Percentiles rank a stretch among this genome's conserved stretches.
Evolutionary conservation across 1,139 yeast species (phyloP).

Genomic region (Yamadazyma sp.): DNA sequence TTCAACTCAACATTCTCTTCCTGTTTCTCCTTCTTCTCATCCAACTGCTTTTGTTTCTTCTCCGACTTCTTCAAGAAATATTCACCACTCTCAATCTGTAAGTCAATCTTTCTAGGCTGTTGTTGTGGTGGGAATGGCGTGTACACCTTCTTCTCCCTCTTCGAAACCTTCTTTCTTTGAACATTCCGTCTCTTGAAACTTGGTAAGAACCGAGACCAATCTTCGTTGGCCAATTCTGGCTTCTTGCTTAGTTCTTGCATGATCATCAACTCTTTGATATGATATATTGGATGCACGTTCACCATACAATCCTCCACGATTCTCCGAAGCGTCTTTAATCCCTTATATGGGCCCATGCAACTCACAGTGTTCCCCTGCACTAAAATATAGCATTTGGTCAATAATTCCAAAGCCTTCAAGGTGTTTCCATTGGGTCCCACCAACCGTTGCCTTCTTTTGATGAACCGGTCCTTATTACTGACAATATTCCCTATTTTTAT

Average conservation of each 20-base stretch:
- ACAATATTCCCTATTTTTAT: constrained; percentile 91
- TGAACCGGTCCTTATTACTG: constrained; percentile 87
- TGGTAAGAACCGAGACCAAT: constrained; percentile 96
- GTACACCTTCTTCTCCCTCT: constrained; percentile 78
- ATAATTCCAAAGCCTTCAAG: constrained; percentile 86
- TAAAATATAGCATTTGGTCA: constrained; percentile 89
- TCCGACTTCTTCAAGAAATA: constrained; percentile 88
- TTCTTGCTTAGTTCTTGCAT: constrained; percentile 91
- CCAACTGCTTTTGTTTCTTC: constrained; percentile 67
- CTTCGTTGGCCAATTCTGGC: constrained; percentile 93
- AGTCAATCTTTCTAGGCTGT: constrained; percentile 93
- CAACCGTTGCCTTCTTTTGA: constrained; percentile 91
- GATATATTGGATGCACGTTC: constrained; percentile 94
- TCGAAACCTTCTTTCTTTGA: constrained; percentile 81
- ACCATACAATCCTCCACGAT: constrained; percentile 98
- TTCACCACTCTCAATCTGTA: constrained; percentile 98
- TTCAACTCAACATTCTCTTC: constrained; percentile 64
- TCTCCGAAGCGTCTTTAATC: constrained; percentile 87
- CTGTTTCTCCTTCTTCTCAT: constrained; percentile 79
- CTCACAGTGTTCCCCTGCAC: constrained; percentile 98
- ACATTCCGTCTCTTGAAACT: constrained; percentile 96
- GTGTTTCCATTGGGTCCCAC: constrained; percentile 98
- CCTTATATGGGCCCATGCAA: constrained; percentile 95
- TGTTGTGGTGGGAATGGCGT: constrained; percentile 99
- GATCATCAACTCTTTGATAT: constrained; percentile 95